These are phyloP conservation scores for Ceratocystis destructans DNA, from an alignment of 2,329 filamentous ascomycete genomes.

Conservation along the genomic window DNA sequence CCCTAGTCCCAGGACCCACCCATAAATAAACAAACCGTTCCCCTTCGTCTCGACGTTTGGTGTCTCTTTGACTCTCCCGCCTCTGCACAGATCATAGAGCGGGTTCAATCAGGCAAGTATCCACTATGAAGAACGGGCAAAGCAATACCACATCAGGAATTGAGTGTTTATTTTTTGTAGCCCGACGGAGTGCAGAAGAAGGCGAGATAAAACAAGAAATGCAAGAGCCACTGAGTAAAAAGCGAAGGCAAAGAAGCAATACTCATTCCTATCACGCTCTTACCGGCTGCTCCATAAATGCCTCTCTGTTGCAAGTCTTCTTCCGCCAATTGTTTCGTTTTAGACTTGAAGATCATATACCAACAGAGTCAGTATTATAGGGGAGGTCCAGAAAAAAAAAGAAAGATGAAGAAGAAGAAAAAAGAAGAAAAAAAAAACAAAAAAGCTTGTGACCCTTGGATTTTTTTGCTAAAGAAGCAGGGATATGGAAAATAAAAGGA, in stretches of 20 bases:
- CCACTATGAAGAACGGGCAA: not conserved
- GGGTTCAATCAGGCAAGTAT: not conserved
- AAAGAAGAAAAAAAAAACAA: not conserved
- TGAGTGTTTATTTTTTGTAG: not conserved
- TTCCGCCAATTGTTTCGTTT: not conserved
- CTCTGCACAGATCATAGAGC: not conserved
- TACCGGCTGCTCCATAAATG: not conserved
- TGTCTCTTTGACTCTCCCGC: not conserved
- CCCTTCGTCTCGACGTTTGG: not conserved
- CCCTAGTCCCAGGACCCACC: not conserved
- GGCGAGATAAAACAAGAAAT: not conserved
- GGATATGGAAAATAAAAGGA: conserved; percentile 1
- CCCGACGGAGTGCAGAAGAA: not conserved
- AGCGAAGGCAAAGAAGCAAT: not conserved
- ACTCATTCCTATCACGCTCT: not conserved
- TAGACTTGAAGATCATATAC: not conserved
- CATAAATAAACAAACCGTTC: not conserved
- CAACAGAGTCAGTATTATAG: not conserved
- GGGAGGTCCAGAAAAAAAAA: not conserved
- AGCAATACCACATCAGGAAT: not conserved
- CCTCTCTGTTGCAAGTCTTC: not conserved
- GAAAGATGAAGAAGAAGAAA: not conserved
- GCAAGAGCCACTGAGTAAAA: not conserved
- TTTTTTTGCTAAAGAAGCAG: not conserved
- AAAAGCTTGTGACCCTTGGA: not conserved